A percentile compares a stretch with the other conserved stretches of the same genome.
Conservation (phyloP, 2,329 filamentous ascomycete genomes). For the Cladobotryum mycophilum region DNA sequence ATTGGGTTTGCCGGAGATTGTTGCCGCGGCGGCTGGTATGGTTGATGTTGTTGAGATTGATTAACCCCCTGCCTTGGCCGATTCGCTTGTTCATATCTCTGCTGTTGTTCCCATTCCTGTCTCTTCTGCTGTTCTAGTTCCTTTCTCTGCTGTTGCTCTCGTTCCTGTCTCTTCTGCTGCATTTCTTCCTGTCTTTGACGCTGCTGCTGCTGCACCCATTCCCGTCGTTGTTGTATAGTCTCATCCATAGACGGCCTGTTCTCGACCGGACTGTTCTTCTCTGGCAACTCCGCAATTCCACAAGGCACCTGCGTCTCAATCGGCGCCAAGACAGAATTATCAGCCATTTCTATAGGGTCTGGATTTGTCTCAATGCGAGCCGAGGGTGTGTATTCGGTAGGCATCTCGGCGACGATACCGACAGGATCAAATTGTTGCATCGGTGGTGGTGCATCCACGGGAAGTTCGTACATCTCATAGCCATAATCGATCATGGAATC, state of each 20-base stretch:
- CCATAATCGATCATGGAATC: conserved; percentile 2
- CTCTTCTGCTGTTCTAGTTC: neutral
- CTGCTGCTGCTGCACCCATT: conserved; percentile 7
- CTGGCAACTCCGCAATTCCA: conserved; percentile 34
- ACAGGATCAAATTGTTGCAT: conserved; percentile 31
- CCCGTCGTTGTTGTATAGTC: conserved; percentile 13
- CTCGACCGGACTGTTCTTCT: conserved; percentile 25
- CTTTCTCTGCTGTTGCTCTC: neutral
- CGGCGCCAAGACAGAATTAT: conserved; percentile 30
- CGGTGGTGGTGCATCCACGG: conserved; percentile 19
- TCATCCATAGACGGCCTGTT: conserved; percentile 16
- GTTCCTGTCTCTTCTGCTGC: conserved; percentile 3
- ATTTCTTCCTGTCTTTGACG: conserved; percentile 1
- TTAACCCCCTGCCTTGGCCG: neutral
- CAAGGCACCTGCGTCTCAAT: conserved; percentile 24
- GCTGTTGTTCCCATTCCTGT: neutral
- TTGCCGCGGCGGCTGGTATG: conserved; percentile 2
- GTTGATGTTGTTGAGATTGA: neutral
- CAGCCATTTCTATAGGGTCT: conserved; percentile 39
- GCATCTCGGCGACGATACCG: conserved; percentile 42
- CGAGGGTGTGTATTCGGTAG: conserved; percentile 35
- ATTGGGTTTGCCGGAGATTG: neutral
- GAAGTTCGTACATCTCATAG: conserved; percentile 23
- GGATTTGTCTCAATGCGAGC: conserved; percentile 39
- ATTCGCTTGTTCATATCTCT: neutral